Base-by-base conservation (phyloP, 257 asterid genomes). In the Solanum chiquidenum region DNA sequence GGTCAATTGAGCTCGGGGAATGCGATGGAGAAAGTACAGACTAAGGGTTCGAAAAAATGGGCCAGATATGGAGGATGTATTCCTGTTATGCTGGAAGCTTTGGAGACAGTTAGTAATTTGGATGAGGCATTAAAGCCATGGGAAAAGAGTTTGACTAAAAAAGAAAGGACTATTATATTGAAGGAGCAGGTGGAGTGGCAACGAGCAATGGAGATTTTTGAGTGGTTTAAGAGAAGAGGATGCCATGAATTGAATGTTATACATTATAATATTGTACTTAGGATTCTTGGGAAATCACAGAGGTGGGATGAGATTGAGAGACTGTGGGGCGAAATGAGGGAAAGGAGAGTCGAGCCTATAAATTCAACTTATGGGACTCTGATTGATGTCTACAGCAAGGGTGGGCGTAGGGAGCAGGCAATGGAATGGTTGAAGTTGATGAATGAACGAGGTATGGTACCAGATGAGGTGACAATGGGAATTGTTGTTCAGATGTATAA, bases 381-480 rank as follows among this genome's bases (percentile, higher is more conserved):
- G 90, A 97, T 96, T 38, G 99, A 97, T 90, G 98, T 95, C 64
- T 93, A 93, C 86, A 86, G 95, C 87, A 97, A 95, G 92, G 98
- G 96, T 8, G 97, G 98, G 76, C 90, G 66, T 3, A 88, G 88
- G 73, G 93, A 92, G 23, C 91, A 90, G 82, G 98, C 99, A 9
- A 89, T 93, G 86, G 89, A 92, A 87, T 97, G 98, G 98, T 87
- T 97, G 93, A 94, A 93, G 16, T 89, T 94, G 92, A 97, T 97
- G 99, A 92, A 88, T 44, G 87, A 88, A 79, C 90, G 86, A 76
- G 88, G 91, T 27, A 92, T 97, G 91, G 96, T 90, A 87, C 99
- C 99, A 0, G 99, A 97, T 58, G 99, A 97, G 92, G 98, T 97
- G 52, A 97, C 99, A 5, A 91, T 94, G 96, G 98, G 98, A 88